These are phyloP conservation scores for Allantophomopsis lycopodina DNA, from an alignment of 2,329 filamentous ascomycete species.

Conservation along the genomic window DNA sequence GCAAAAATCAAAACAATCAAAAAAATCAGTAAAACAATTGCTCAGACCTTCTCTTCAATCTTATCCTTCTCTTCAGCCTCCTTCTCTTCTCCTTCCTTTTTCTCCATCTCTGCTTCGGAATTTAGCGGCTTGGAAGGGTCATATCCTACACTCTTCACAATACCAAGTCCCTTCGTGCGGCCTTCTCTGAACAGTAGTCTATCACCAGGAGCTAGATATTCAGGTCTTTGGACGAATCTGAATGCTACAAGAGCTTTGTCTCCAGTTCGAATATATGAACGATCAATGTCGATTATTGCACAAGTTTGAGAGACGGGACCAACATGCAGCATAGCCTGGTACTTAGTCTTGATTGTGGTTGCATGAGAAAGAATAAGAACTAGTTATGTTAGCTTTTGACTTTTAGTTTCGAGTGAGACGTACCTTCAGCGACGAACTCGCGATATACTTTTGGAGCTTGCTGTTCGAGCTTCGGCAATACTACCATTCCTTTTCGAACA, in stretches of 20 bases:
- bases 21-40: no score
- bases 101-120: constrained; percentile 17
- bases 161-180: constrained; percentile 85
- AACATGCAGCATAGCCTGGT: constrained; percentile 97
- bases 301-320: constrained; percentile 93
- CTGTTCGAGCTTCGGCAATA: constrained; percentile 70
- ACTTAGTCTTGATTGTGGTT: constrained; percentile 92
- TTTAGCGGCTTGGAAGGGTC: constrained; percentile 44
- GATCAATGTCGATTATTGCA: constrained; percentile 92
- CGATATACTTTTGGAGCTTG: constrained; percentile 56
- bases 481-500: constrained; percentile 95
- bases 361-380: constrained; percentile 92
- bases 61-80: neutral
- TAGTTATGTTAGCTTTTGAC: constrained; percentile 13
- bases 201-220: constrained; percentile 83
- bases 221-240: constrained; percentile 83
- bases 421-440: constrained; percentile 69
- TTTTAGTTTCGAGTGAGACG: neutral
- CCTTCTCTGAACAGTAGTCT: constrained; percentile 88
- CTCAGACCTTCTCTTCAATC: neutral
- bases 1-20: no score
- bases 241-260: constrained; percentile 93
- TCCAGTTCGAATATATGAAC: constrained; percentile 87
- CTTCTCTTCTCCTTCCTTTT: constrained; percentile 6
- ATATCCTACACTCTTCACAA: constrained; percentile 85